These are phyloP conservation scores for Xerocomellus amylosporus DNA, from an alignment of 768 basidiomycete genomes.

Conservation along the genomic window DNA sequence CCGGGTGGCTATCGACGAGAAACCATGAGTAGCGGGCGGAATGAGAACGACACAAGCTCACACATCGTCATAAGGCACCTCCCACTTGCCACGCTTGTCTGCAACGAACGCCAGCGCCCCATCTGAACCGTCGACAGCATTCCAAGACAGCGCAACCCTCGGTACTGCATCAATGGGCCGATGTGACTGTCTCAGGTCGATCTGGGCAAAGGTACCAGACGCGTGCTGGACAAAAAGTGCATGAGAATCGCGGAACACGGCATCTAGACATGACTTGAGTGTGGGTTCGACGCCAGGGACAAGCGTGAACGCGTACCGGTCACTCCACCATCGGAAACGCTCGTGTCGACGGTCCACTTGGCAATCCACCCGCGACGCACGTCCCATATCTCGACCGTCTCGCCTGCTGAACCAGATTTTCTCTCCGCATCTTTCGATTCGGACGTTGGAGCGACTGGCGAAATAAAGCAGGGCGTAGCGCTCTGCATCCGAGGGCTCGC, in stretches of 20 bases:
- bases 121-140: conserved; percentile 34
- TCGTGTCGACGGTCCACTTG: conserved; percentile 74
- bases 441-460: not conserved
- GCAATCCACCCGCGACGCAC: conserved; percentile 76
- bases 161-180: conserved; percentile 68
- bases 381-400: conserved; percentile 84
- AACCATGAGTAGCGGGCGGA: not conserved
- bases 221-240: conserved; percentile 70
- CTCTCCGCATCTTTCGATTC: conserved; percentile 19
- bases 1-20: conserved; percentile 37
- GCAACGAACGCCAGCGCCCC: conserved; percentile 67
- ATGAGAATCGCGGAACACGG: conserved; percentile 68
- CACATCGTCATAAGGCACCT: conserved; percentile 81
- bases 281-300: not conserved
- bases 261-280: conserved; percentile 41
- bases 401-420: conserved; percentile 34
- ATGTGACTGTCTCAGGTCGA: conserved; percentile 64
- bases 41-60: conserved; percentile 34
- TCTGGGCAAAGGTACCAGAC: conserved; percentile 75
- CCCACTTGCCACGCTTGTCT: conserved; percentile 51
- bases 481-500: conserved; percentile 30
- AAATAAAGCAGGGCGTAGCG: conserved; percentile 20
- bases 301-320: conserved; percentile 50
- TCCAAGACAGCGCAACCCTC: conserved; percentile 64
- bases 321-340: conserved; percentile 65